Evolutionary conservation across 192 early-diverging fungal species (phyloP), one percentile per base, ranked within the genome.

Genomic region (Funneliformis geosporum): DNA sequence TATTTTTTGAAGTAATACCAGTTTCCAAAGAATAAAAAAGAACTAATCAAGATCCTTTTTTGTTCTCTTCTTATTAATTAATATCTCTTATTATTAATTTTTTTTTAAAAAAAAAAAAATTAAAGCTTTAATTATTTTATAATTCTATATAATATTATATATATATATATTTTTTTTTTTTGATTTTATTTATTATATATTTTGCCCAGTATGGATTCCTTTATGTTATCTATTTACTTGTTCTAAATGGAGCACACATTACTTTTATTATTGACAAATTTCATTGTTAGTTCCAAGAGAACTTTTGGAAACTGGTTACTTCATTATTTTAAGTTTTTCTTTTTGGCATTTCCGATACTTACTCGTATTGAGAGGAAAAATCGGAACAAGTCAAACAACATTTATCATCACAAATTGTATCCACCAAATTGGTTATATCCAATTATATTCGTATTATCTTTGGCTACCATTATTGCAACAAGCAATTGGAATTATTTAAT

Each of bases 401-500:
- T 64, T 25, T 76, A 76, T 62, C 38, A 76, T 50, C 27, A 76
- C 42, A 75, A 33, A 4, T 64, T 65, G 27, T 76, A 76, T 76
- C 75, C 61, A 42, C 72, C 72, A 73, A 59, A 73, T 73, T 73
- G 43, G 40, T 64, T 76, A n/a, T 76, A 76, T 46, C 61, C 60
- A n/a, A 23, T 62, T 25, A 38, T 76, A 4, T 16, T 60, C 4
- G 75, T 25, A 42, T 76, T 76, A 76, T 76, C 75, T 38, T 39
- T 76, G 27, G 59, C 60, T 18, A 76, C 75, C 21, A 76, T 76
- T 43, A 76, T 76, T 46, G 75, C 75, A 25, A 39, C 61, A 76
- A 60, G 75, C 40, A 76, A 76, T 76, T 76, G 75, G 75, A 76
- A 76, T 76, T 64, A 65, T 76, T 64, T 76, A 23, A 44, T 76